Evolutionary conservation across 495 filamentous ascomycete species (phyloP).

Genomic region (Choiromyces venosus): DNA sequence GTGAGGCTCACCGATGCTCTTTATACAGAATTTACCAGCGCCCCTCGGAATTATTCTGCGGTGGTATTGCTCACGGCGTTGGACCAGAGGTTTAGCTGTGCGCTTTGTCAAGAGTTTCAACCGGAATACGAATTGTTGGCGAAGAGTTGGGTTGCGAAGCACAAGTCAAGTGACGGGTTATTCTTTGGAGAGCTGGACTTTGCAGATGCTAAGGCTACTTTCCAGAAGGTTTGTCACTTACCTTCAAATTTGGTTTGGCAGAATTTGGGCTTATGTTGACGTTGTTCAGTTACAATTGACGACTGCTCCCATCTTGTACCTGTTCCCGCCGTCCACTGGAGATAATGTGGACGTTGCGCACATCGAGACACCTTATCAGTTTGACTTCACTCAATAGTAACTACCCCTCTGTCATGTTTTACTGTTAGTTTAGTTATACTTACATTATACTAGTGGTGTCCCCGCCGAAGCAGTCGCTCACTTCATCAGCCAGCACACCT

Average conservation of each 20-base stretch:
- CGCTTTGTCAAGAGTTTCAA: constrained; percentile 82
- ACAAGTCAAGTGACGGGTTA: constrained; percentile 66
- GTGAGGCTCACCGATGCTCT: constrained; percentile 65
- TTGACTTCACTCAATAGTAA: constrained; percentile 80
- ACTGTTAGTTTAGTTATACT: neutral
- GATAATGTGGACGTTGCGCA: constrained; percentile 65
- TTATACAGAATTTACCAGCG: constrained; percentile 67
- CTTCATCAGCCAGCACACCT: constrained; percentile 72
- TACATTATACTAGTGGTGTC: neutral
- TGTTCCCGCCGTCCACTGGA: constrained; percentile 86
- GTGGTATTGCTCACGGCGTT: constrained; percentile 82
- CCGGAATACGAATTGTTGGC: constrained; percentile 89
- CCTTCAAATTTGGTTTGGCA: neutral
- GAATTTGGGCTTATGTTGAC: constrained; percentile 2
- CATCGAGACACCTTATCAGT: constrained; percentile 60
- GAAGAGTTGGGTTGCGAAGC: constrained; percentile 78
- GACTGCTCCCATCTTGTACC: constrained; percentile 82
- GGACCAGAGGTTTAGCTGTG: constrained; percentile 77
- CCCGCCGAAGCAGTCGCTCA: constrained; percentile 40
- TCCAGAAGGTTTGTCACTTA: constrained; percentile 67
- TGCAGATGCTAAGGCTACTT: constrained; percentile 71
- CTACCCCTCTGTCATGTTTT: constrained; percentile 19
- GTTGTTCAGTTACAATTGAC: constrained; percentile 72
- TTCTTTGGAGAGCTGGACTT: constrained; percentile 89
- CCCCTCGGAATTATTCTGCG: constrained; percentile 76